phyloP scores from a whole-genome alignment of 139 green algal species.

The Coelastrella sp. region DNA sequence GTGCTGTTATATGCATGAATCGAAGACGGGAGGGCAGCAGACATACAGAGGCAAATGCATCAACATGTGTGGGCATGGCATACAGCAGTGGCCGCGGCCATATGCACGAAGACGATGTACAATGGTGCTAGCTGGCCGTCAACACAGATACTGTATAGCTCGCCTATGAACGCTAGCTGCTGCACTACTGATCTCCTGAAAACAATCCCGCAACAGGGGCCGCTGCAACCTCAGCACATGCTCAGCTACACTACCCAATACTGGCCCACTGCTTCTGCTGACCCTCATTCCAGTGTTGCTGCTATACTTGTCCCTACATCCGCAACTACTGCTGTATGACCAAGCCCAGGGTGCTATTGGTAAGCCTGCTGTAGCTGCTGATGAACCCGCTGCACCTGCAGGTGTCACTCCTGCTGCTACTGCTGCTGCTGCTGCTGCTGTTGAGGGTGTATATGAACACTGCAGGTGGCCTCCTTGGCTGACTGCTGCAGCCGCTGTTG shows the following conservation, averaged over 20 bases:
- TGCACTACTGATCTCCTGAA: conserved; percentile 32
- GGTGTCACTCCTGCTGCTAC: not conserved
- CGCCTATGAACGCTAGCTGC: conserved; percentile 32
- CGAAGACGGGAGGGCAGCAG: too few relatives aligned
- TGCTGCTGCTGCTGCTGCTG: conserved; percentile 1
- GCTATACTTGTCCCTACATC: not conserved
- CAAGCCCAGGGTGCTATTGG: conserved; percentile 24
- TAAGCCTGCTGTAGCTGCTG: conserved; percentile 16
- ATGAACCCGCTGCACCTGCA: not conserved
- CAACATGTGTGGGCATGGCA: too few relatives aligned
- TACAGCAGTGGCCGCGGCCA: too few relatives aligned
- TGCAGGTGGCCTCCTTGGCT: too few relatives aligned
- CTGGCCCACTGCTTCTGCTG: not conserved
- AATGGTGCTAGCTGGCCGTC: too few relatives aligned
- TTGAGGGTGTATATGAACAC: too few relatives aligned
- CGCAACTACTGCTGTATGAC: conserved; percentile 12
- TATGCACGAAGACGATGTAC: too few relatives aligned
- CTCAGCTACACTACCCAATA: not conserved
- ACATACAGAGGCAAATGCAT: too few relatives aligned
- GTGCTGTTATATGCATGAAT: too few relatives aligned
- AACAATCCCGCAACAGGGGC: not conserved
- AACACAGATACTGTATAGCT: not conserved
- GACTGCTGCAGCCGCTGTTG: conserved; percentile 8
- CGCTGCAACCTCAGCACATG: conserved; percentile 29
- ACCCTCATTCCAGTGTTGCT: not conserved